Percentiles rank a stretch among this genome's conserved stretches.
phyloP scores from a whole-genome alignment of 208 protist genomes.

The Trypanosoma avium region DNA sequence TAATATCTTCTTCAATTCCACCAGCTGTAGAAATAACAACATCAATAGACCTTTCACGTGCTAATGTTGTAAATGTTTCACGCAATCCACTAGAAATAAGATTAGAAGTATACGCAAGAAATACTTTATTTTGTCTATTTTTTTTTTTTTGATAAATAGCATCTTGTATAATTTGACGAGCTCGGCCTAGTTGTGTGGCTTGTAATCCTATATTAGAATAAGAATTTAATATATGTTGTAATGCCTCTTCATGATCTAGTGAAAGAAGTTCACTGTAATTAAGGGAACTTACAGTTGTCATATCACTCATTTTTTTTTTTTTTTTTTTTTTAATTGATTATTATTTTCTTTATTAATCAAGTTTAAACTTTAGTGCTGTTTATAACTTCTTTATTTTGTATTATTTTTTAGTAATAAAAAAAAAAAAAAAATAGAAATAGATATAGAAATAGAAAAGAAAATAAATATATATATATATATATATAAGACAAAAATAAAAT shows the following conservation, averaged over 20 bases:
- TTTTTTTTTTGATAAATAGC: slow-evolving; percentile 45
- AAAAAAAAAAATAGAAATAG: slow-evolving; percentile 7
- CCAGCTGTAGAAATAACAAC: slow-evolving; percentile 98
- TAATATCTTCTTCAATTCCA: slow-evolving; percentile 99
- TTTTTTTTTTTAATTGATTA: too few relatives aligned
- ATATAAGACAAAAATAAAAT: too few relatives aligned
- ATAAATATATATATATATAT: too few relatives aligned
- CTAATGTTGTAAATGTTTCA: slow-evolving; percentile 97
- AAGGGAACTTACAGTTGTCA: slow-evolving; percentile 29
- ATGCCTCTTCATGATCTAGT: slow-evolving; percentile 47
- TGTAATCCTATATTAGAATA: slow-evolving; percentile 65
- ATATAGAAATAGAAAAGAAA: slow-evolving; percentile 4
- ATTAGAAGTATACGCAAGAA: slow-evolving; percentile 99
- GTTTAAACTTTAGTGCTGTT: too few relatives aligned
- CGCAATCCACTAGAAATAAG: slow-evolving; percentile 98
- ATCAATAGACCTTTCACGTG: slow-evolving; percentile 95
- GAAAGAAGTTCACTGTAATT: slow-evolving; percentile 58
- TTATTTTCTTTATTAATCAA: too few relatives aligned
- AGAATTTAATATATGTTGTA: slow-evolving; percentile 42
- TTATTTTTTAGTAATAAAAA: too few relatives aligned
- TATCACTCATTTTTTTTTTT: too few relatives aligned
- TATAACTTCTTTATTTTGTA: not conserved
- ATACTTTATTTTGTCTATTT: slow-evolving; percentile 91
- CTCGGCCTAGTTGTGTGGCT: slow-evolving; percentile 74
- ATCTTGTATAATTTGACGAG: slow-evolving; percentile 58